A percentile compares a stretch with the other conserved stretches of the same genome.
Conservation (phyloP, 495 filamentous ascomycete species). For the Corynascus novoguineensis region DNA sequence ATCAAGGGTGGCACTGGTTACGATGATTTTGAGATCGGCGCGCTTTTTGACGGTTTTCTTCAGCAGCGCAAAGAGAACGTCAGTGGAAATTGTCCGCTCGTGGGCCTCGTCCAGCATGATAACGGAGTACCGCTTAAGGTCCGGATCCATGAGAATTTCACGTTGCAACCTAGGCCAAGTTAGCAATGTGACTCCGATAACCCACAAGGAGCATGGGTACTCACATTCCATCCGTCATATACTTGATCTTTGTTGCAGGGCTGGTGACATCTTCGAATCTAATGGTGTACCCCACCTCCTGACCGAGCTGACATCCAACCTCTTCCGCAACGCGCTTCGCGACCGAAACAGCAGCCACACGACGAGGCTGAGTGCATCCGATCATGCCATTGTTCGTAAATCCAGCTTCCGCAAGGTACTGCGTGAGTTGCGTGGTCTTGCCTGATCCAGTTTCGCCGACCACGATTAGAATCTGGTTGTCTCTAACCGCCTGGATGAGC, state of each 20-base stretch:
- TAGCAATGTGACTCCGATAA: neutral
- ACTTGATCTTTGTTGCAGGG: constrained; percentile 90
- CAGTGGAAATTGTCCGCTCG: constrained; percentile 93
- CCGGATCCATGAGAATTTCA: constrained; percentile 86
- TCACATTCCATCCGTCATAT: constrained; percentile 96
- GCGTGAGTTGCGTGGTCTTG: constrained; percentile 94
- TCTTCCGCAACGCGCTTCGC: constrained; percentile 96
- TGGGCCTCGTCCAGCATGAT: constrained; percentile 99
- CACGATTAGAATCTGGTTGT: constrained; percentile 90
- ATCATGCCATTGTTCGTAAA: constrained; percentile 88
- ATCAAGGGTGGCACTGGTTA: constrained; percentile 92
- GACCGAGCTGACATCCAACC: constrained; percentile 82
- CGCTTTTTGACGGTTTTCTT: constrained; percentile 88
- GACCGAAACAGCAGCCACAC: constrained; percentile 95
- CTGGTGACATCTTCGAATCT: constrained; percentile 94
- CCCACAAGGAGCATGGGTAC: neutral
- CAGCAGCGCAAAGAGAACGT: constrained; percentile 87
- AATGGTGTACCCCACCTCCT: constrained; percentile 96
- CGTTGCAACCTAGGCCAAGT: constrained; percentile 55
- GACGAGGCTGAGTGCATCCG: constrained; percentile 93
- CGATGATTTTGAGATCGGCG: constrained; percentile 87
- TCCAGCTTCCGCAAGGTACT: constrained; percentile 89
- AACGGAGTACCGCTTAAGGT: constrained; percentile 80
- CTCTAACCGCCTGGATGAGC: constrained; percentile 77
- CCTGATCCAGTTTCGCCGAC: constrained; percentile 97